Percentiles rank a stretch among this genome's conserved stretches.
These are phyloP conservation scores for Colletotrichum agaves DNA, from an alignment of 2,329 filamentous ascomycete species.

Conservation along the genomic window DNA sequence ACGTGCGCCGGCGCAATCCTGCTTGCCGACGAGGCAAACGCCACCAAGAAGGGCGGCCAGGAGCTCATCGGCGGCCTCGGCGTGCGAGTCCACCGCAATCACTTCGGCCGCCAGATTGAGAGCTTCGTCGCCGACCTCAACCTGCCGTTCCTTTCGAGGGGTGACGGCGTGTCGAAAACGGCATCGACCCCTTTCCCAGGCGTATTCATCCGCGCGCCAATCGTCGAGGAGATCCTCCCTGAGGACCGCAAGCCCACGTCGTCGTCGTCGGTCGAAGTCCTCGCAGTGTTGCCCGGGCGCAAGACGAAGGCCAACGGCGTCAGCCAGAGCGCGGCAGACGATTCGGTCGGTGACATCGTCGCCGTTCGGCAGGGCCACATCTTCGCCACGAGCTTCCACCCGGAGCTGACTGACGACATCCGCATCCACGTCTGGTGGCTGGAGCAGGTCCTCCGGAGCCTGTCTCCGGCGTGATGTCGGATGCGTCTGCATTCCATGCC, in stretches of 20 bases:
- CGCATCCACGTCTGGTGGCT: slow-evolving; percentile 97
- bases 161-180: slow-evolving; percentile 39
- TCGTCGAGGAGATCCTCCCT: slow-evolving; percentile 84
- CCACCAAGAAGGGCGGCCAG: slow-evolving; percentile 90
- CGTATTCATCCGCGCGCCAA: slow-evolving; percentile 93
- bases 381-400: slow-evolving; percentile 95
- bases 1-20: slow-evolving; percentile 96
- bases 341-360: slow-evolving; percentile 78
- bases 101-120: slow-evolving; percentile 93
- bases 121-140: slow-evolving; percentile 84
- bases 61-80: slow-evolving; percentile 92
- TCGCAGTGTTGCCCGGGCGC: slow-evolving; percentile 61
- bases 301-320: slow-evolving; percentile 49
- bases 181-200: slow-evolving; percentile 71
- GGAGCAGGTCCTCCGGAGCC: slow-evolving; percentile 59
- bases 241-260: slow-evolving; percentile 40
- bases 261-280: slow-evolving; percentile 57
- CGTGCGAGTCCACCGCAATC: slow-evolving; percentile 91
- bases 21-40: slow-evolving; percentile 86
- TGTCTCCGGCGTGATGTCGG: slow-evolving; percentile 21
- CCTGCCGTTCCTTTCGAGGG: slow-evolving; percentile 72
- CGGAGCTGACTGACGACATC: slow-evolving; percentile 87
- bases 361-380: slow-evolving; percentile 92
- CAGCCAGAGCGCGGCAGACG: slow-evolving; percentile 50
- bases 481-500: slow-evolving; percentile 5